Evolutionary conservation across 1,139 yeast genomes (phyloP), one percentile per base, ranked within the genome.

Genomic region (Hyphopichia burtonii): DNA sequence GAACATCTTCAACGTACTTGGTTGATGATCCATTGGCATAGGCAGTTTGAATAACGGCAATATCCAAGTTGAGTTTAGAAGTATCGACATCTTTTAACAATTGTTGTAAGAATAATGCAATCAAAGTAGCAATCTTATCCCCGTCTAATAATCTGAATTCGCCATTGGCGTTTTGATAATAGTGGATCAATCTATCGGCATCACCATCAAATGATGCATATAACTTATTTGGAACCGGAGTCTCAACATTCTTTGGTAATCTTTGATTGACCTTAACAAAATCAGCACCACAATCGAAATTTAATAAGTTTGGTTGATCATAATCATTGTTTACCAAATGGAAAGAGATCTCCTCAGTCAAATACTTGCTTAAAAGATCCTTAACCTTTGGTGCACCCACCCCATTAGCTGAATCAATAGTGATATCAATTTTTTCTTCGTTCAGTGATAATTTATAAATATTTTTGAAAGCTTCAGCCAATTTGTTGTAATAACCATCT

Each of bases 11-110:
- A 33, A 93, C 71, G 57, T 82, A 93, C 35, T 76, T 70, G 0
- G 98, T 88, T 0, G 97, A 87, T 9, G 87, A 80, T 3, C 99
- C 99, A 61, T 93, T 93, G 40, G 99, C 99, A 58, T 93, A 93
- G 1, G 99, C 99, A 1, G 99, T 93, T 68, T 93, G 99, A 20
- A 93, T 90, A 8, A 91, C 94, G 5, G 98, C 99, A 43, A 93
- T 69, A 20, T 71, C 61, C 43, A 82, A 66, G 2, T 65, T 53
- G 35, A 55, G 62, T 14, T 69, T 66, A 10, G 76, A 56, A 37
- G 65, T 60, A 36, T 62, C 62, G 27, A 83, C 66, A 17, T 61
- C 46, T 31, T 59, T 50, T 42, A 84, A 66, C 20, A 81, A 68
- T 39, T 75, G 72, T 47, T 71, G 76, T 54, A 89, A 73, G 60